Evolutionary conservation across 306 rosid genomes (phyloP).

Genomic region (Datisca glomerata): DNA sequence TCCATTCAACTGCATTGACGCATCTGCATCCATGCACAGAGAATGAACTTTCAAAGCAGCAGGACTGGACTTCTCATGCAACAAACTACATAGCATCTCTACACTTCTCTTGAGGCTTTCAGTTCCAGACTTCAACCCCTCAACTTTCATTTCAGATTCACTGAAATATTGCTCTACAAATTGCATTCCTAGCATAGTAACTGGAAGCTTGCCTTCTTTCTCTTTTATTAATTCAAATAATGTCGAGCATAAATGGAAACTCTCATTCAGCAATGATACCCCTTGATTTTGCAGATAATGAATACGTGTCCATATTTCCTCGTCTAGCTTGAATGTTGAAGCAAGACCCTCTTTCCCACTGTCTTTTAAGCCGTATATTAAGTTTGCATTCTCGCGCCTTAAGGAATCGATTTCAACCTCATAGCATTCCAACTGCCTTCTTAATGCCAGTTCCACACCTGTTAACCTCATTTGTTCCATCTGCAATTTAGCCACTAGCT

Average conservation of each 20-base stretch:
- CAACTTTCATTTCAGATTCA: conserved; percentile 69
- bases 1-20: conserved; percentile 30
- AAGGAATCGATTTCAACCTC: conserved; percentile 77
- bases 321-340: conserved; percentile 58
- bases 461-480: conserved; percentile 78
- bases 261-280: conserved; percentile 57
- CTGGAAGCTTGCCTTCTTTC: conserved; percentile 33
- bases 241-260: conserved; percentile 47
- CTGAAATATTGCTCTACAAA: conserved; percentile 35
- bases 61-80: conserved; percentile 54
- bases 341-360: conserved; percentile 50
- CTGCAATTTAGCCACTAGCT: conserved; percentile 45
- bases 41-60: conserved; percentile 27
- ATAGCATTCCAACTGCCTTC: conserved; percentile 67
- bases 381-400: conserved; percentile 69
- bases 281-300: conserved; percentile 81
- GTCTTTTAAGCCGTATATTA: conserved; percentile 61
- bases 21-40: conserved; percentile 24
- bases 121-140: conserved; percentile 57
- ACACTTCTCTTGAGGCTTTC: conserved; percentile 69
- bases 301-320: conserved; percentile 56
- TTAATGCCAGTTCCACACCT: conserved; percentile 63
- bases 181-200: conserved; percentile 23
- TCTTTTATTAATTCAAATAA: conserved; percentile 50
- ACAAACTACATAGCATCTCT: conserved; percentile 58